Conservation (phyloP, 176 grass and related monocot species). For the maize (Zea mays) region DNA sequence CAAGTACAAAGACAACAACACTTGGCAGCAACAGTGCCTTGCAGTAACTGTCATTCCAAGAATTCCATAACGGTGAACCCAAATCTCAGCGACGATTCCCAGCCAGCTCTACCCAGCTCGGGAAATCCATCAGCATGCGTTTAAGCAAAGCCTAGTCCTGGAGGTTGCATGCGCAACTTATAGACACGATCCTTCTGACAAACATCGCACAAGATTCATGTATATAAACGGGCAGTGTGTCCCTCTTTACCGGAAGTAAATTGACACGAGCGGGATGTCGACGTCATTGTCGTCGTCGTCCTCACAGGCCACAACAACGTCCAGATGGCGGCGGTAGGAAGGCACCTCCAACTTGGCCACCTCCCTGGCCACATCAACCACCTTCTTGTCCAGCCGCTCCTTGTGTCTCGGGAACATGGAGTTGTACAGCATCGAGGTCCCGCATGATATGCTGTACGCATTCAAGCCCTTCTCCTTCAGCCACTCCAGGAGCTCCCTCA, state of each 20-base stretch:
- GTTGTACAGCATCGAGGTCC: slow-evolving; percentile 81
- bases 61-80: slow-evolving; percentile 14
- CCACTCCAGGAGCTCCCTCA: slow-evolving; percentile 79
- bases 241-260: slow-evolving; percentile 67
- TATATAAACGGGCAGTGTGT: not conserved
- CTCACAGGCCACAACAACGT: slow-evolving; percentile 81
- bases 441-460: slow-evolving; percentile 84
- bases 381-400: slow-evolving; percentile 73
- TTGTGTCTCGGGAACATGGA: slow-evolving; percentile 93
- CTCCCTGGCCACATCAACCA: slow-evolving; percentile 66
- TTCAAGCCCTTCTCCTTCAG: slow-evolving; percentile 70
- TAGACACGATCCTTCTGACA: not conserved
- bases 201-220: not conserved
- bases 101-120: slow-evolving; percentile 25
- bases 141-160: slow-evolving; percentile 9
- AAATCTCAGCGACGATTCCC: slow-evolving; percentile 13
- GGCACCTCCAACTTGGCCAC: slow-evolving; percentile 82
- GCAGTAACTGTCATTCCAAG: not conserved
- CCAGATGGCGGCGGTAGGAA: slow-evolving; percentile 60
- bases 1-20: not conserved
- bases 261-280: slow-evolving; percentile 74
- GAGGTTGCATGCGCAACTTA: not conserved
- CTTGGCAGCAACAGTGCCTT: not conserved
- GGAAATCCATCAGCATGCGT: slow-evolving; percentile 7
- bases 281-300: slow-evolving; percentile 86